Base-by-base conservation (phyloP, 2,329 filamentous ascomycete species). In the Pseudocercospora macadamiae region DNA sequence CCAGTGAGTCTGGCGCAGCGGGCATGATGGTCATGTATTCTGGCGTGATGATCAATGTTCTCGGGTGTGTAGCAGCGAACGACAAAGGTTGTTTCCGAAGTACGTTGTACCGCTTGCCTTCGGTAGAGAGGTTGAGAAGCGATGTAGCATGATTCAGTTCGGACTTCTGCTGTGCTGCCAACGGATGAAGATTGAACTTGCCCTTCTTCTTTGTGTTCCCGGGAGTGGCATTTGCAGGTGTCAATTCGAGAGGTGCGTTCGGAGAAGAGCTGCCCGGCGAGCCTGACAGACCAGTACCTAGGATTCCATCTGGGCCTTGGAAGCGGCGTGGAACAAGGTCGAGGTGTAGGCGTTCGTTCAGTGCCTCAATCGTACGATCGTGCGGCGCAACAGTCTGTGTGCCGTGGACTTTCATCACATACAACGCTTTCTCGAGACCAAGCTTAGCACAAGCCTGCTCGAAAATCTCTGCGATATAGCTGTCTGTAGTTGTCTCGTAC, bases 21-120 rank as follows among this genome's bases (percentile, higher is more conserved):
- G 90, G 89, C 83, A 91, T 88, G 67, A 96, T 91, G 74, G 93
- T 90, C 62, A 96, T 86, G 73, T 93, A 95, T 72, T 96, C 91
- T 60, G 89, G 89, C 67, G 93, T 90, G 64, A 96, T 90, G 47
- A 89, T 86, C 39, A 95, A 79, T 8, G 91, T 84, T 58, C 89
- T 85, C 67, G 92, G 89, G 60, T 90, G 89, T 69, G 89, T 84
- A 3, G 86, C 87, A 39, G 90, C 87, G 67, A 95, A 89, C 21
- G 89, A 86, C 83, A 95, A 91, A 7, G 89, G 87, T 74, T 93
- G 89, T 74, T 92, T 91, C 63, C 90, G 86, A 79, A 89, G 89
- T 14, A 96, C 90, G 10, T 85, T 86, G 75, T 91, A 95, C 66
- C 88, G 89, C 70, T 90, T 88, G 25, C 72, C 72, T 18, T 68